Evolutionary conservation across 192 early-diverging fungal genomes (phyloP), one percentile per base, ranked within the genome.

Genomic region (Endogone sp.): DNA sequence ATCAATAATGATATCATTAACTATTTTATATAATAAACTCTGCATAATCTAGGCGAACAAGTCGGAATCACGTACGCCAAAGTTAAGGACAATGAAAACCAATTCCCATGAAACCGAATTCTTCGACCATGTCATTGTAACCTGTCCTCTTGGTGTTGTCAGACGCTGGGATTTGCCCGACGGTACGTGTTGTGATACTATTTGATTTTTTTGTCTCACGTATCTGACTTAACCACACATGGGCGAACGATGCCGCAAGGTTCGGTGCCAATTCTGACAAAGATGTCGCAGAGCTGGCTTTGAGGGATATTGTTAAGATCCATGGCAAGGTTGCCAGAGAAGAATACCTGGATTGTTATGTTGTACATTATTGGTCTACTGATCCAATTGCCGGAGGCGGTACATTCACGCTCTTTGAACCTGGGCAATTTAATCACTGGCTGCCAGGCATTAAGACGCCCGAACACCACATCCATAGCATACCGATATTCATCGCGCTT

Each of bases 101-200:
- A 44, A 44, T 44, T 44, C 37, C 37, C 37, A 44, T 3, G 28
- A 60, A 4, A 61, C 65, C 16, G 11, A 63, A 3, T 44, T 22
- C 2, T 77, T 63, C 13, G 71, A 73, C 30, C 57, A 63, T 58
- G 67, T 77, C 1, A 74, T 77, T 58, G 68, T 77, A 57, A 56
- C 72, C 54, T 57, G 25, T 0, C 67, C 75, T 25, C 67, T 77
- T 22, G 61, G 63, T 27, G 29, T 70, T 28, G 73, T 77, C 24
- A 49, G 75, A 44, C 58, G 31, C 8, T 77, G 75, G 75, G 67
- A 74, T 37, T 65, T 77, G 57, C 67, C 72, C 57, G 23, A 37
- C 66, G 26, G 27, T 44, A 44, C 13, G 13, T 44, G 13, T 13
- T 44, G 37, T 44, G 37, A 4, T 44, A 55, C 31, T 0, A 6